A percentile compares a stretch with the other conserved stretches of the same genome.
phyloP scores from a whole-genome alignment of 805 yeast species.

The Kuraishia ogatae region DNA sequence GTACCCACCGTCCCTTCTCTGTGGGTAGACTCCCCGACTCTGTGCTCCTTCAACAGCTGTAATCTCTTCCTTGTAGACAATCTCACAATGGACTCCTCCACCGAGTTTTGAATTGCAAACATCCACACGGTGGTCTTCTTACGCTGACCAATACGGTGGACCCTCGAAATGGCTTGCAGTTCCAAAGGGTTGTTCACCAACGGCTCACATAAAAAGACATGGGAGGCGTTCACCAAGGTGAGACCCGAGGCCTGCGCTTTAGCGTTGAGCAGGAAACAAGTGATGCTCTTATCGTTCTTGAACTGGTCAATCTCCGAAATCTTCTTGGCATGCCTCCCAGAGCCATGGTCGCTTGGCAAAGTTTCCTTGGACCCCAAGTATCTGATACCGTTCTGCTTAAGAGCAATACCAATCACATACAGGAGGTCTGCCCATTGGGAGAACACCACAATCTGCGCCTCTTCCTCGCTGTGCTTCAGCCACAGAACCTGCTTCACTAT shows the following conservation, averaged over 20 bases:
- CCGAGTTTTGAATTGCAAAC: conserved; percentile 75
- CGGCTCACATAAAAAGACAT: conserved; percentile 90
- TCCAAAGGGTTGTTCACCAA: conserved; percentile 81
- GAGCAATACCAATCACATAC: conserved; percentile 54
- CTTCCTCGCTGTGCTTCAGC: conserved; percentile 45
- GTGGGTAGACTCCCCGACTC: conserved; percentile 12
- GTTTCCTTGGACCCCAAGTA: conserved; percentile 42
- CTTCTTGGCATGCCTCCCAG: conserved; percentile 17
- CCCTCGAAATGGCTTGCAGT: conserved; percentile 83
- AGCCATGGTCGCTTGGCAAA: conserved; percentile 22
- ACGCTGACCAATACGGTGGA: conserved; percentile 88
- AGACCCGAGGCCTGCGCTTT: conserved; percentile 86
- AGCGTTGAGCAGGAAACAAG: conserved; percentile 82
- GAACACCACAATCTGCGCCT: conserved; percentile 75
- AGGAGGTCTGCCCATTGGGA: conserved; percentile 85
- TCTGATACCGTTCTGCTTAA: conserved; percentile 47
- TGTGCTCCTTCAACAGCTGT: conserved; percentile 24
- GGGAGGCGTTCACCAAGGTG: conserved; percentile 86
- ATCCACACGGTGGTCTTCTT: conserved; percentile 84
- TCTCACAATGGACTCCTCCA: conserved; percentile 81
- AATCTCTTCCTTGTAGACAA: conserved; percentile 56
- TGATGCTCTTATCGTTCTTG: conserved; percentile 49
- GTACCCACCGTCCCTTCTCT: conserved; percentile 9
- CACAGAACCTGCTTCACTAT: conserved; percentile 66
- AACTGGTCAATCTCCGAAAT: conserved; percentile 44